Base-by-base conservation (phyloP, 2,329 filamentous ascomycete genomes). In the Ramularia endophylla region DNA sequence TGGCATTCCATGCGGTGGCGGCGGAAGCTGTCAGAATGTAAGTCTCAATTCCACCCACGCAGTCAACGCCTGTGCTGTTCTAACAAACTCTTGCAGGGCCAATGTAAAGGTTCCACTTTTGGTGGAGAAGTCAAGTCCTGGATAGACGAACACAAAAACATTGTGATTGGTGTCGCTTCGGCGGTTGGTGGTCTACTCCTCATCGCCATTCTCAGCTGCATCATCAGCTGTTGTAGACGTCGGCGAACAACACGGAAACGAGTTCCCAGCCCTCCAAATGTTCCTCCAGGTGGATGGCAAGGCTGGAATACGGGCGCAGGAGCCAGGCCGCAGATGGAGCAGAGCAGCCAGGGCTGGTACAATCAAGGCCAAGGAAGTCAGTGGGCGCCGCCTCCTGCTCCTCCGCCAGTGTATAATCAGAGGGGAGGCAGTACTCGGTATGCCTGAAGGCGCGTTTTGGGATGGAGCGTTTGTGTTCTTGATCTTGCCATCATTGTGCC, bases 1-100 rank as follows among this genome's bases (percentile, higher is more conserved):
- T 60, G 92, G 92, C 13, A 97, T 92, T 1, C 69, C 77, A 1
- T 98, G 92, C 61, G 75, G 80, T 38, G 85, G 83, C 13, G 86
- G 87, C 40, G 92, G 92, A 5, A 73, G 70, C 42, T 98, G 92
- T 64, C 61, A 64, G 38, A 90, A 89, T 55, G 73, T 75, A 65
- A 68, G 71, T 64, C 30, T 37, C 11, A 15, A 13, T 16, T 15
- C 25, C 18, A 18, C 30, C 22, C 17, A 28, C 8, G 30, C n/a
- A 11, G 12, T 41, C 5, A 18, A 27, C 27, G 12, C 11, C 9
- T 5, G 11, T 11, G 17, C 8, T 30, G 3, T 11, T n/a, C 49
- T 54, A 40, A 55, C 50, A 19, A 6, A 30, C 41, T 28, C 27
- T 19, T 18, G 38, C 51, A 75, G 72, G 92, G 92, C 31, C 68